Conservation (phyloP, 495 filamentous ascomycete species). For the Penicillium malachiteum region DNA sequence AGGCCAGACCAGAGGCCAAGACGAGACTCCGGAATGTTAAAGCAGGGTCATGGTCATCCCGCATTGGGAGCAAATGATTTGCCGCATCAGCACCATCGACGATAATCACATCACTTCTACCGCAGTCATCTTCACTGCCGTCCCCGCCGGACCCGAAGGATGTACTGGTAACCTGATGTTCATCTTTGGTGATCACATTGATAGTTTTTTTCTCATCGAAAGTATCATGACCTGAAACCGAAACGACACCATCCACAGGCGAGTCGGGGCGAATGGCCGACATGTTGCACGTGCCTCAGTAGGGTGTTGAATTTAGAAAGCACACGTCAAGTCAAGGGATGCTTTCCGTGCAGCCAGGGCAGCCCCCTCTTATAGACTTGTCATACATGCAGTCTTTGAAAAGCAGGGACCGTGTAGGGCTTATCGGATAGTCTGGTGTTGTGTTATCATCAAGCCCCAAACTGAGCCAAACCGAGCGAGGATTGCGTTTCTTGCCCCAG, state of each 20-base stretch:
- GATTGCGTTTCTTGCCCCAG: neutral
- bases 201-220: neutral
- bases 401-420: neutral
- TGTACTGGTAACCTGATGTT: neutral
- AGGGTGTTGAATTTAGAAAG: neutral
- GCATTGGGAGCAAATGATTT: conserved; percentile 37
- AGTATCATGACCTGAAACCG: conserved; percentile 6
- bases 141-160: conserved; percentile 16
- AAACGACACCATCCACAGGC: neutral
- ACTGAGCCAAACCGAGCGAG: neutral
- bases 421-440: neutral
- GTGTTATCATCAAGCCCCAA: neutral
- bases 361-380: neutral
- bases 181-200: neutral
- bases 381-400: neutral
- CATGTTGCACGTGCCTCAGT: neutral
- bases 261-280: neutral
- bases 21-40: conserved; percentile 48
- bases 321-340: neutral
- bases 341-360: neutral
- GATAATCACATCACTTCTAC: conserved; percentile 22
- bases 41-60: conserved; percentile 45
- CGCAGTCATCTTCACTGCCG: conserved; percentile 10
- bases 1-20: conserved; percentile 42
- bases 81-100: conserved; percentile 32